Percentiles rank a stretch among this genome's conserved stretches.
Conservation (phyloP, 768 basidiomycete species). For the Psilocybe cyanescens region DNA sequence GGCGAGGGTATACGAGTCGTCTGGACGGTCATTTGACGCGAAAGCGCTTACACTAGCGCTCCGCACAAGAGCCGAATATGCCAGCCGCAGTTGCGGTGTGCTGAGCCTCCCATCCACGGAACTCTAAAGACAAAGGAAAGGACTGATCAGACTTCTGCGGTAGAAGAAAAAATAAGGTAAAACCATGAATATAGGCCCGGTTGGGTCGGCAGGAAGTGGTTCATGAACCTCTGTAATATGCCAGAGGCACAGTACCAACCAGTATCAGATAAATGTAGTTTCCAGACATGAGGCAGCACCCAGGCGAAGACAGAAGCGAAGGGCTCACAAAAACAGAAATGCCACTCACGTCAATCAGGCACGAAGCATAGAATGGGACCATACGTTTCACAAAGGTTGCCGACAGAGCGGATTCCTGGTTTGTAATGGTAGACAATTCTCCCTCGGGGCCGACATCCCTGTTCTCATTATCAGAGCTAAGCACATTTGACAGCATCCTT, state of each 20-base stretch:
- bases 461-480: slow-evolving; percentile 12
- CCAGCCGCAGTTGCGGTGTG: slow-evolving; percentile 69
- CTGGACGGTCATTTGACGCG: slow-evolving; percentile 17
- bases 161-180: slow-evolving; percentile 1
- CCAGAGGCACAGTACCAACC: not conserved
- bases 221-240: not conserved
- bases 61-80: slow-evolving; percentile 72
- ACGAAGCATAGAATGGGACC: slow-evolving; percentile 74
- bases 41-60: slow-evolving; percentile 52
- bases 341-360: slow-evolving; percentile 66
- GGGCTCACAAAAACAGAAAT: slow-evolving; percentile 4
- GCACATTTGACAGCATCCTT: slow-evolving; percentile 8
- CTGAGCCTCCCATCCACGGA: slow-evolving; percentile 63
- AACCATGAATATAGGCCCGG: not conserved
- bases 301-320: slow-evolving; percentile 6
- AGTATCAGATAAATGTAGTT: not conserved
- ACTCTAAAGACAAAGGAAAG: slow-evolving; percentile 49
- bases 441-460: slow-evolving; percentile 18
- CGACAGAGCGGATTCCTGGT: slow-evolving; percentile 24
- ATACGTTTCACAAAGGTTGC: slow-evolving; percentile 54
- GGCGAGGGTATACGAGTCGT: slow-evolving; percentile 49
- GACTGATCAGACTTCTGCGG: slow-evolving; percentile 9
- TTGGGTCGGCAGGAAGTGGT: not conserved
- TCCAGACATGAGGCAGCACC: slow-evolving; percentile 3
- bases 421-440: slow-evolving; percentile 3